These are phyloP conservation scores for Hirsutella minnesotensis DNA, from an alignment of 2,329 filamentous ascomycete genomes.

Conservation along the genomic window DNA sequence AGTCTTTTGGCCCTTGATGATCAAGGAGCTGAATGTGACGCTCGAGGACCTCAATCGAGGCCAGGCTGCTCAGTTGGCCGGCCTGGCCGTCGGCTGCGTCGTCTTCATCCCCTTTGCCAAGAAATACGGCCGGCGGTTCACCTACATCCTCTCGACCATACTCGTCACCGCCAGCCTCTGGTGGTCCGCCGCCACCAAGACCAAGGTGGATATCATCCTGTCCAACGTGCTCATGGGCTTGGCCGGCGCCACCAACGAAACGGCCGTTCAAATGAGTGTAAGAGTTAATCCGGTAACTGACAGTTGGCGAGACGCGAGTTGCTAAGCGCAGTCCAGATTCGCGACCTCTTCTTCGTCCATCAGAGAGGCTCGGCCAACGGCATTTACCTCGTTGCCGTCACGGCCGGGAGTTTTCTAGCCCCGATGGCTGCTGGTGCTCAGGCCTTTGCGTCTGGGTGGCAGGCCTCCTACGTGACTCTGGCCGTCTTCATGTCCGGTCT, in stretches of 20 bases:
- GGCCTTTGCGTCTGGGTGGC: slow-evolving; percentile 12
- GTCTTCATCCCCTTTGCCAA: slow-evolving; percentile 22
- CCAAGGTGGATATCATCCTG: slow-evolving; percentile 11
- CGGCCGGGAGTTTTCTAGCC: slow-evolving; percentile 16
- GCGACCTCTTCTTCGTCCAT: slow-evolving; percentile 18
- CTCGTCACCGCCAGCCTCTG: slow-evolving; percentile 11
- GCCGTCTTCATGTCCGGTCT: background rate
- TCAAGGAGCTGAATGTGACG: slow-evolving; percentile 14
- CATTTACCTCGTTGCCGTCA: slow-evolving; percentile 19
- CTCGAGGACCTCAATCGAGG: slow-evolving; percentile 13
- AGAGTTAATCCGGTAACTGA: background rate
- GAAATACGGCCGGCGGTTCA: slow-evolving; percentile 21
- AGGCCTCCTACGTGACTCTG: slow-evolving; percentile 13
- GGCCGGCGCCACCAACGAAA: slow-evolving; percentile 26
- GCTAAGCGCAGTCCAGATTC: too few species aligned
- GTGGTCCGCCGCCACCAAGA: slow-evolving; percentile 12
- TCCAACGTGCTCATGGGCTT: slow-evolving; percentile 18
- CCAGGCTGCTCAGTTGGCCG: slow-evolving; percentile 17
- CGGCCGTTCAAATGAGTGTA: slow-evolving; percentile 25
- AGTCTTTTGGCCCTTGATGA: slow-evolving; percentile 10
- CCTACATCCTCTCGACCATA: slow-evolving; percentile 15
- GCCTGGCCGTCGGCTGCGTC: slow-evolving; percentile 19
- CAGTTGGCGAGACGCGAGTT: too few species aligned
- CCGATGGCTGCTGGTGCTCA: slow-evolving; percentile 18
- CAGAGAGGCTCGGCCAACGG: slow-evolving; percentile 18